Percentiles rank a stretch among this genome's conserved stretches.
These are phyloP conservation scores for Hortiboletus rubellus DNA, from an alignment of 1,284 basidiomycete genomes.

Conservation along the genomic window DNA sequence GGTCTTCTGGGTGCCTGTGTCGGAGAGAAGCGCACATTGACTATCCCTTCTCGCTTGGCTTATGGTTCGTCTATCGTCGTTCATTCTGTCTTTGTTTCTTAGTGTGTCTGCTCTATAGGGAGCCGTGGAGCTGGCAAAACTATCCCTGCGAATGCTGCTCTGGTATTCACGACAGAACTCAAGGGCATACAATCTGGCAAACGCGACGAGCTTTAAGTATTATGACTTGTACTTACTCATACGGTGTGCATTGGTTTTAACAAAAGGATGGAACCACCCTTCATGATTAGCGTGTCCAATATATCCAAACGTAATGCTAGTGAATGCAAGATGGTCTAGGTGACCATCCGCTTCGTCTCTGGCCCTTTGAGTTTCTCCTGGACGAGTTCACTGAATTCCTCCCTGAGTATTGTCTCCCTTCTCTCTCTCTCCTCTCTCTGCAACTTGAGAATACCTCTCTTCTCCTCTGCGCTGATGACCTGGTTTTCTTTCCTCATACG, in stretches of 20 bases:
- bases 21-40: constrained; percentile 88
- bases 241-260: neutral
- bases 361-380: constrained; percentile 65
- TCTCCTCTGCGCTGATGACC: constrained; percentile 97
- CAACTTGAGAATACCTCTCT: constrained; percentile 88
- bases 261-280: neutral
- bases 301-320: neutral
- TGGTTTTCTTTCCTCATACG: constrained; percentile 99
- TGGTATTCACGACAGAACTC: constrained; percentile 90
- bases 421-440: constrained; percentile 92
- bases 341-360: constrained; percentile 21
- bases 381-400: constrained; percentile 82
- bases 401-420: constrained; percentile 78
- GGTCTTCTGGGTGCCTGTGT: constrained; percentile 85
- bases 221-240: neutral
- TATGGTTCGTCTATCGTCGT: constrained; percentile 63
- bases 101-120: constrained; percentile 46
- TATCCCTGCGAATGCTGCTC: constrained; percentile 82
- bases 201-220: constrained; percentile 41
- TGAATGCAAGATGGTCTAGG: neutral
- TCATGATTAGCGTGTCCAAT: neutral
- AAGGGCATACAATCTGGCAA: constrained; percentile 47
- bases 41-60: constrained; percentile 74
- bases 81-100: neutral
- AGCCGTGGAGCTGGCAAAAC: constrained; percentile 70